phyloP scores from a whole-genome alignment of 768 basidiomycete species.

The Auricularia heimuer region DNA sequence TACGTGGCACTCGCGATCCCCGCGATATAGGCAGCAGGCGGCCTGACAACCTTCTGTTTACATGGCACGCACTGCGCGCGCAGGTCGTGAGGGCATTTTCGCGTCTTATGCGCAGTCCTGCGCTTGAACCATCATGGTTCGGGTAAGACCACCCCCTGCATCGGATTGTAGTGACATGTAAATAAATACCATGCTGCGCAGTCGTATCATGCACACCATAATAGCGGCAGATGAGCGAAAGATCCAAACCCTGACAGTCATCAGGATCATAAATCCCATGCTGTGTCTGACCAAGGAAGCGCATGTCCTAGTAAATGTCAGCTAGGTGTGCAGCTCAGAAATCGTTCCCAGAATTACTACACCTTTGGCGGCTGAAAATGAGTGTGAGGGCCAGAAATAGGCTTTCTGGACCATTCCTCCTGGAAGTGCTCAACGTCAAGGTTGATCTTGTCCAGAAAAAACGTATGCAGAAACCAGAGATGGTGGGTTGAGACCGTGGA shows the following conservation, averaged over 20 bases:
- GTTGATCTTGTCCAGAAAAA: constrained; percentile 6
- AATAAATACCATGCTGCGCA: too few relatives aligned
- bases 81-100: too few relatives aligned
- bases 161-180: too few relatives aligned
- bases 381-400: neutral
- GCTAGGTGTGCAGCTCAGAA: too few relatives aligned
- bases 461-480: constrained; percentile 5
- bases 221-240: neutral
- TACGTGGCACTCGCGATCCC: too few relatives aligned
- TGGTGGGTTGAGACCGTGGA: constrained; percentile 3
- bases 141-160: too few relatives aligned
- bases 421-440: neutral
- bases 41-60: too few relatives aligned
- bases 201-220: neutral
- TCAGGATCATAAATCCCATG: neutral
- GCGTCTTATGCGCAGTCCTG: too few relatives aligned
- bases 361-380: neutral
- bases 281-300: neutral
- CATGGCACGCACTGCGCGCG: too few relatives aligned
- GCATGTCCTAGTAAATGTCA: neutral
- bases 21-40: too few relatives aligned
- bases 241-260: neutral
- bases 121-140: too few relatives aligned
- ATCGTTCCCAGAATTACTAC: neutral
- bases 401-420: constrained; percentile 4